Base-by-base conservation (phyloP, 805 yeast species). In the Vanderwaltozyma tropicalis region DNA sequence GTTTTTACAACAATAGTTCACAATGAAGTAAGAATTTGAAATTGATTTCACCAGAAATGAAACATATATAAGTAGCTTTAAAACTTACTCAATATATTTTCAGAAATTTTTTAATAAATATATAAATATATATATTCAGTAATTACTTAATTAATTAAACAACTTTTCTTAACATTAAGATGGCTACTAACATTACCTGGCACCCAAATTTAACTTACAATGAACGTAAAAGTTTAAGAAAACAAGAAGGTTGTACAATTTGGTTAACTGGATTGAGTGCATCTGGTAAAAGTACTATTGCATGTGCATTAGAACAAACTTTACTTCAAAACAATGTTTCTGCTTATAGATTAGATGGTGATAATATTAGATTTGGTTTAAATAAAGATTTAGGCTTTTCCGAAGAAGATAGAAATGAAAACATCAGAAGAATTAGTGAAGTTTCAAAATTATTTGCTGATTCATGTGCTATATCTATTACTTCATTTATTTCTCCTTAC, bases 181-280 rank as follows among this genome's bases (percentile, higher is more conserved):
- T 89, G 96, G 92, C 96, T 47, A 80, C 95, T 30, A 89, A 89
- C 59, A 86, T 89, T 61, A 87, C 96, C 47, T 89, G 97, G 96
- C 96, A 89, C 66, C 77, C 76, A 49, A 89, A 92, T 55, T 67
- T 89, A 50, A 78, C 92, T 17, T 86, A 81, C 61, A 78, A 69
- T 16, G 95, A 89, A 65, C 82, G 97, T 54, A 64, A 74, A 34
- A 63, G 59, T 21, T 64, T 83, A 40, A 75, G 84, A 43, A 77
- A 78, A 41, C 96, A 88, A 66, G 69, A 72, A 35, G 97, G 97
- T 34, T 80, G 82, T 40, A 89, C 97, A 17, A 69, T 89, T 32
- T 89, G 97, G 97, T 71, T 89, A 50, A 89, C 97, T 12, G 97
- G 97, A 5, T 70, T 89, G 44, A 82, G 94, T 47, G 97, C 96